Evolutionary conservation across 768 basidiomycete species (phyloP), one percentile per base, ranked within the genome.

Genomic region (Mycena pura): DNA sequence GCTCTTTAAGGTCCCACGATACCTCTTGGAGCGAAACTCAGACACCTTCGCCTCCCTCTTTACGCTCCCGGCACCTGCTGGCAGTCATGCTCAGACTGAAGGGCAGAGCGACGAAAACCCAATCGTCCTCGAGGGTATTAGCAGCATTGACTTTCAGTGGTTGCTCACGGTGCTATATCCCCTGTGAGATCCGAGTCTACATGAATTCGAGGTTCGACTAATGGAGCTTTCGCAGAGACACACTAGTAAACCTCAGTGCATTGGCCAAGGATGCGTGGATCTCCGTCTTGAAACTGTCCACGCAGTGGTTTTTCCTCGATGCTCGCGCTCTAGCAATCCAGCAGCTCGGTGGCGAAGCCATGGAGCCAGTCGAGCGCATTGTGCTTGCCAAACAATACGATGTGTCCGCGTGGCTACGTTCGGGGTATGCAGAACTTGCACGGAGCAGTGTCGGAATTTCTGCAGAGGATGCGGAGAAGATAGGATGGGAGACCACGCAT

Each of bases 1-100:
- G 13, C 56, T 78, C 22, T 81, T 79, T 71, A 76, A 77, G 55
- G 67, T 80, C 11, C 79, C 78, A 15, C 70, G 72, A 14, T 67
- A 70, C n/a, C 69, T 73, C 24, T 74, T 82, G 27, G 64, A 70
- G 29, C 66, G 69, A 17, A 69, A 72, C 39, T 80, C 78, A 0
- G 69, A 71, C 4, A 69, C 79, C 2, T 78, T 80, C 64, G 63
- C 64, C 10, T 53, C 73, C 9, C 72, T 76, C 66, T 77, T 80
- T 56, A 60, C 65, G 11, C 63, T 78, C 6, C 76, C 74, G 11
- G 61, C 68, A 5, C 54, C 48, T n/a, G 57, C 65, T 5, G 58
- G 60, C 6, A 53, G n/a, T 29, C 29, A 60, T 5, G 60, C n/a
- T n/a, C n/a, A n/a, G n/a, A n/a, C 58, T 6, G 74, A 79, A 19